Percentiles rank a stretch among this genome's conserved stretches.
phyloP scores from a whole-genome alignment of 257 asterid genomes.

The Solanum microdontum region DNA sequence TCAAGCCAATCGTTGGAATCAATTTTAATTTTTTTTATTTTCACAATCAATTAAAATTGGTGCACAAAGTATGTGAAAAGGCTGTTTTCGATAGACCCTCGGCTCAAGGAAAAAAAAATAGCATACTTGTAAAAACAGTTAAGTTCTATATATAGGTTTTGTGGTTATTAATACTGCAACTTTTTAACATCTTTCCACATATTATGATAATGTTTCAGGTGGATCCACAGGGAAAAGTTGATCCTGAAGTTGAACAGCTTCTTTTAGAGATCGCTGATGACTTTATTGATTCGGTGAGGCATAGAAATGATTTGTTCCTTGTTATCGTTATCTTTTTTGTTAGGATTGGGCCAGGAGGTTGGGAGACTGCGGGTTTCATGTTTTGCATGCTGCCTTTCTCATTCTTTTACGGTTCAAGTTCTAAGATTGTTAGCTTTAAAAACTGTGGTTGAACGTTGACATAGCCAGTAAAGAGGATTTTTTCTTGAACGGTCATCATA shows the following conservation, averaged over 20 bases:
- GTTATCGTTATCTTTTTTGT: not conserved
- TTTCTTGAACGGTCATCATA: not conserved
- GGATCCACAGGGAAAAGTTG: conserved; percentile 51
- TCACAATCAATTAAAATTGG: not conserved
- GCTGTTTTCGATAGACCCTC: not conserved
- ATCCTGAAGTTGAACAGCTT: conserved; percentile 73
- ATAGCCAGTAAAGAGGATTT: not conserved
- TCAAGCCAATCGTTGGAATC: not conserved
- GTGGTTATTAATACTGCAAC: not conserved
- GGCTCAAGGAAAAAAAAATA: not conserved
- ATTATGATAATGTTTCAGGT: conserved; percentile 36
- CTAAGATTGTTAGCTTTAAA: not conserved
- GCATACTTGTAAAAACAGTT: not conserved
- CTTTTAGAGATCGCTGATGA: conserved; percentile 73
- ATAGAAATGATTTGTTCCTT: not conserved
- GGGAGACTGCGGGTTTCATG: not conserved
- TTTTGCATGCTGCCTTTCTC: not conserved
- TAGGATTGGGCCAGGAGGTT: not conserved
- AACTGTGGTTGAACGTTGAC: not conserved
- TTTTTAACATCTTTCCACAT: not conserved
- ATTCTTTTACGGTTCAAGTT: not conserved
- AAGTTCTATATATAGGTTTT: not conserved
- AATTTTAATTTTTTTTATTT: not conserved
- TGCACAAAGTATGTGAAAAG: not conserved
- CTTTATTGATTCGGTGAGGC: conserved; percentile 75